Conservation (phyloP, 2,329 filamentous ascomycete genomes). For the Colletotrichum limetticola region DNA sequence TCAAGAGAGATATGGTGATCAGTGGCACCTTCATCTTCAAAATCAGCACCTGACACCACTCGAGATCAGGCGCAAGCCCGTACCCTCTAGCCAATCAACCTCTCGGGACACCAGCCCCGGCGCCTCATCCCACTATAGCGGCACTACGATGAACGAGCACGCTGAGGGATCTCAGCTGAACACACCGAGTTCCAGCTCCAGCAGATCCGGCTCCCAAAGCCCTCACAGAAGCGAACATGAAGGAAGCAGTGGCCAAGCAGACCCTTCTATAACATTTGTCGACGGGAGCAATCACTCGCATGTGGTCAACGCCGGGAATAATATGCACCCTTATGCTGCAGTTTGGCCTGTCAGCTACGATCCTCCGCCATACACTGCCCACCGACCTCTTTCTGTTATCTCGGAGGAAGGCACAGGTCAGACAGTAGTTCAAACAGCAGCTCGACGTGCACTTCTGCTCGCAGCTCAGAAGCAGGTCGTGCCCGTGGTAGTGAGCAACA, state of each 20-base stretch:
- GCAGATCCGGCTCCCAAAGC: neutral
- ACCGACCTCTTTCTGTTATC: neutral
- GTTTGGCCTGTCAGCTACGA: neutral
- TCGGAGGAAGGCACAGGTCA: neutral
- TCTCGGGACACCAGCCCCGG: neutral
- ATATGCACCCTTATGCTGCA: neutral
- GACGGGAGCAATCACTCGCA: neutral
- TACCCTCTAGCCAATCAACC: neutral
- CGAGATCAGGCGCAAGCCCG: neutral
- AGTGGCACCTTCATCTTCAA: too few relatives aligned
- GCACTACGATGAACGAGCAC: neutral
- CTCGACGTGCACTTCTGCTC: too few relatives aligned
- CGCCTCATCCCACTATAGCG: too few relatives aligned
- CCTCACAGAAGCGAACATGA: neutral
- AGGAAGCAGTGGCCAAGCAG: neutral
- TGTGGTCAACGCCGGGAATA: too few relatives aligned
- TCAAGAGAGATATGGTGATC: too few relatives aligned
- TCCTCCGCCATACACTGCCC: neutral
- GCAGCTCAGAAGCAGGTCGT: too few relatives aligned
- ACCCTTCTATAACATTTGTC: neutral
- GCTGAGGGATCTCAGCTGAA: neutral
- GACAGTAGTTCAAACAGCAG: neutral
- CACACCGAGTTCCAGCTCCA: neutral
- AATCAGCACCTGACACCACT: too few relatives aligned
- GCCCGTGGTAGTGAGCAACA: neutral